Percentiles rank a stretch among this genome's conserved stretches.
phyloP scores from a whole-genome alignment of 129 eudicot genomes.

The Chrysanthemum lavandulifolium region DNA sequence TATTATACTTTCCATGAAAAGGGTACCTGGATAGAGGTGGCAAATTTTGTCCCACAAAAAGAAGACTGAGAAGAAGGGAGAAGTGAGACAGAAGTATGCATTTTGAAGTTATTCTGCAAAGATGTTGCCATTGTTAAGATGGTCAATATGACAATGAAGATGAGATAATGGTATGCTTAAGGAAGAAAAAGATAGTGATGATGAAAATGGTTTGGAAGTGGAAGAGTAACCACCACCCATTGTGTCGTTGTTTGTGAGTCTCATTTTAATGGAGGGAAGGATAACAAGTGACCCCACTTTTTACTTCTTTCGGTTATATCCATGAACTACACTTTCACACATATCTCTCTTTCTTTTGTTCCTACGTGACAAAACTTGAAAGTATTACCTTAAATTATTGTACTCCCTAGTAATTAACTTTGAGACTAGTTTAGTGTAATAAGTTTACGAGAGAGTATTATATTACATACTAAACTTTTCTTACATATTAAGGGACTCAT shows the following conservation, averaged over 20 bases:
- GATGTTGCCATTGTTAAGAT: constrained; percentile 34
- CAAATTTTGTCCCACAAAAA: constrained; percentile 69
- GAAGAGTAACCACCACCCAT: constrained; percentile 1
- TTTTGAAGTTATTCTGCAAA: constrained; percentile 49
- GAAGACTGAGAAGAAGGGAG: constrained; percentile 77
- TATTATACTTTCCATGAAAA: neutral
- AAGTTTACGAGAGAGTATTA: no score
- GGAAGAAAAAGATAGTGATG: constrained; percentile 24
- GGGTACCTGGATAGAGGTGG: constrained; percentile 74
- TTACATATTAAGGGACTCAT: no score
- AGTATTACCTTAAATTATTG: no score
- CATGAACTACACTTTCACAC: constrained; percentile 40
- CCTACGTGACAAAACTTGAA: constrained; percentile 3
- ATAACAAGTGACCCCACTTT: constrained; percentile 39
- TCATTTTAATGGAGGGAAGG: constrained; percentile 29
- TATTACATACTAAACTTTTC: no score
- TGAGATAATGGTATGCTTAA: constrained; percentile 8
- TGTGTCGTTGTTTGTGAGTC: constrained; percentile 35
- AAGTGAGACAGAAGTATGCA: constrained; percentile 53
- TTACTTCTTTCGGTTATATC: constrained; percentile 28
- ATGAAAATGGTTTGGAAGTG: constrained; percentile 12
- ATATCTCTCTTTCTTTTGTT: constrained; percentile 24
- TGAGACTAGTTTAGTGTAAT: no score
- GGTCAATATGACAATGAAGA: constrained; percentile 10
- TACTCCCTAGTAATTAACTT: no score